These are phyloP conservation scores for Diaporthe amygdali DNA, from an alignment of 2,329 filamentous ascomycete genomes.

Conservation along the genomic window DNA sequence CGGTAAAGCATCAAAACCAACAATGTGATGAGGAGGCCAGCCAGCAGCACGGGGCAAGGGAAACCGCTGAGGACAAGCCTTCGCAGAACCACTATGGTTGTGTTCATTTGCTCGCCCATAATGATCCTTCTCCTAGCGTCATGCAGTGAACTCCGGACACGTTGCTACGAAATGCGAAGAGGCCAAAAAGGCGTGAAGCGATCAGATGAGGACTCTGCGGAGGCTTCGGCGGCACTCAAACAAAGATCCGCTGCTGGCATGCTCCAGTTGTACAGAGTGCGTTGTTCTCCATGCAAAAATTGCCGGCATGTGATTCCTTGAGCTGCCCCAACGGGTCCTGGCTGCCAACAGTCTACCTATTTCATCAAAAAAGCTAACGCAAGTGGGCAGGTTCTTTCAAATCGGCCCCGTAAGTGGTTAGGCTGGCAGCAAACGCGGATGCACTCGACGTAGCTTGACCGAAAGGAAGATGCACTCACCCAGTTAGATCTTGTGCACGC, in stretches of 20 bases:
- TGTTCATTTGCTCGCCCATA: background rate
- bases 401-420: too few species aligned
- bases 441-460: background rate
- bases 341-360: too few species aligned
- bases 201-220: background rate
- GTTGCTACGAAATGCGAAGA: background rate
- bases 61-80: background rate
- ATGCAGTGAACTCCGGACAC: background rate
- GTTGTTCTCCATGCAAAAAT: background rate
- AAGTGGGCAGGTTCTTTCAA: background rate
- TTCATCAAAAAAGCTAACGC: background rate
- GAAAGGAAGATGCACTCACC: background rate
- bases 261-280: background rate
- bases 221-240: background rate
- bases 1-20: conserved; percentile 10
- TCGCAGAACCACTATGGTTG: background rate
- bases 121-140: background rate
- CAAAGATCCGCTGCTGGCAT: background rate
- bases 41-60: background rate
- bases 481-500: too few species aligned
- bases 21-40: background rate
- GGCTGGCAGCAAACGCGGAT: background rate
- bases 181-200: background rate
- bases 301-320: background rate
- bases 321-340: too few species aligned